phyloP scores from a whole-genome alignment of 176 grass and related monocot genomes.

The Musa acuminata region DNA sequence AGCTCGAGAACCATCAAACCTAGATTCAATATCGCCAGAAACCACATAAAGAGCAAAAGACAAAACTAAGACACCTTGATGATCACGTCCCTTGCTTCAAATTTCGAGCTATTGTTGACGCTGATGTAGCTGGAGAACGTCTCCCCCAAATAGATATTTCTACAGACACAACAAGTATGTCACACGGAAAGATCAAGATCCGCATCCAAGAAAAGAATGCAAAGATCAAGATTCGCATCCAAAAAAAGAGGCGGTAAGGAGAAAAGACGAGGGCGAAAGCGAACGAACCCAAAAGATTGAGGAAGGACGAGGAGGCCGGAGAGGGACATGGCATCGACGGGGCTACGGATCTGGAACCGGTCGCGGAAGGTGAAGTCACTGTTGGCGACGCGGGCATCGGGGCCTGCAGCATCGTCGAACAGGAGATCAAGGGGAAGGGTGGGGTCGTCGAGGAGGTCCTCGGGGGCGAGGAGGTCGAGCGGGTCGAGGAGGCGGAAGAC shows the following conservation, averaged over 20 bases:
- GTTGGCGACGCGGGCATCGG: constrained; percentile 24
- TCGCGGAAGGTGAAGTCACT: constrained; percentile 86
- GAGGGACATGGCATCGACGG: constrained; percentile 75
- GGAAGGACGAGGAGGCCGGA: constrained; percentile 79
- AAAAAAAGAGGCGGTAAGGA: background rate
- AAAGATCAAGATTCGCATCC: background rate
- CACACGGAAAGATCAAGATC: background rate
- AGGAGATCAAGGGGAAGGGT: constrained; percentile 20
- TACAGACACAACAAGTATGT: constrained; percentile 26
- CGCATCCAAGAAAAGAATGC: constrained; percentile 5
- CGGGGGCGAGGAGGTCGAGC: constrained; percentile 66
- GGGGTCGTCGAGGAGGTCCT: constrained; percentile 62
- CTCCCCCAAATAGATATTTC: constrained; percentile 96
- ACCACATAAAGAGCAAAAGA: background rate
- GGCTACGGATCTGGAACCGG: constrained; percentile 66
- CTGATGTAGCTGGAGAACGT: constrained; percentile 99
- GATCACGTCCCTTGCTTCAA: constrained; percentile 69
- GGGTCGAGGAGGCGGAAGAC: constrained; percentile 79
- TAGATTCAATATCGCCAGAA: background rate
- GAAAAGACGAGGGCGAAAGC: background rate
- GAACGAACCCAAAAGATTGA: constrained; percentile 67
- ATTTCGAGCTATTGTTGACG: constrained; percentile 93
- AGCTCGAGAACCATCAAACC: background rate
- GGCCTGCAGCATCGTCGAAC: constrained; percentile 26
- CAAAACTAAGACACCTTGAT: constrained; percentile 58